Evolutionary conservation across 352 stramenopile genomes (phyloP).

Genomic region (Globisporangium acanthophoron): DNA sequence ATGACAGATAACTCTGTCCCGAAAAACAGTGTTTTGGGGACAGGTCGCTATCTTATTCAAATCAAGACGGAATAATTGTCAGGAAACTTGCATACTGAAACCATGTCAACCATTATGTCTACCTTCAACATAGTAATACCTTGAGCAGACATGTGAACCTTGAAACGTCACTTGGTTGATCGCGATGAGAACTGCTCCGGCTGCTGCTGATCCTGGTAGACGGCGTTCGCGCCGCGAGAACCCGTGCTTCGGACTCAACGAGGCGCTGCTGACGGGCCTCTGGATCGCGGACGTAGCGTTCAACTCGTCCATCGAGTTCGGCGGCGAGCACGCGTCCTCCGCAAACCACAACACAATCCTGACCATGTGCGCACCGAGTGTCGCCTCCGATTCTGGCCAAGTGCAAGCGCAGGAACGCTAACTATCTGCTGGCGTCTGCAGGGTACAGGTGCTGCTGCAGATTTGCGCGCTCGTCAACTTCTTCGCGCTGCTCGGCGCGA

Average conservation of each 20-base stretch:
- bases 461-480: conserved; percentile 51
- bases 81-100: conserved; percentile 1
- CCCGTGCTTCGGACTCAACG: conserved; percentile 37
- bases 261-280: conserved; percentile 30
- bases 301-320: conserved; percentile 60
- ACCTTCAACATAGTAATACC: no score
- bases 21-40: no score
- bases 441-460: conserved; percentile 62
- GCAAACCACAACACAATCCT: conserved; percentile 28
- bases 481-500: conserved; percentile 47
- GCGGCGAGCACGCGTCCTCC: conserved; percentile 16
- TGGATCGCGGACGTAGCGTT: conserved; percentile 51
- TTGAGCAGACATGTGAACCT: not conserved
- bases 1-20: no score
- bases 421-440: conserved; percentile 5
- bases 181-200: not conserved
- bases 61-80: not conserved
- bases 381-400: no score
- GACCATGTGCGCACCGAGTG: conserved; percentile 30
- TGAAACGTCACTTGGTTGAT: not conserved
- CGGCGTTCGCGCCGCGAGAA: conserved; percentile 10
- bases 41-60: not conserved
- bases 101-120: not conserved
- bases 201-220: no score
- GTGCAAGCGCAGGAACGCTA: not conserved